Evolutionary conservation across 352 stramenopile species (phyloP).

Genomic region (Pythium angustatum): DNA sequence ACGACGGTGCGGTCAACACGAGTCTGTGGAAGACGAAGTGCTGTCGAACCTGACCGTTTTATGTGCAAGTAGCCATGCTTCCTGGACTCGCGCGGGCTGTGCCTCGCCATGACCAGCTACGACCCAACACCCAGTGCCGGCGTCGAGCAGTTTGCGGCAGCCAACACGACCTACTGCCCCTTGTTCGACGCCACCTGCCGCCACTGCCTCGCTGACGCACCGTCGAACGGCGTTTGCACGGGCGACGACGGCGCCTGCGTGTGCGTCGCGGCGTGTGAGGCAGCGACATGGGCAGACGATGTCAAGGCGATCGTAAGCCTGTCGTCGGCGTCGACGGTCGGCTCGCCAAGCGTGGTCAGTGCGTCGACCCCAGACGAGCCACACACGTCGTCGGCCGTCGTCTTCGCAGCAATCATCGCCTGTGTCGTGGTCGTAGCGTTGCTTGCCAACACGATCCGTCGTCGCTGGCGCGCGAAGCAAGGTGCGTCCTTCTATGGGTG

Average conservation of each 20-base stretch:
- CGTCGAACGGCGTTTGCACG: slow-evolving; percentile 31
- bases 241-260: slow-evolving; percentile 39
- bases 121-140: background rate
- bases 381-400: background rate
- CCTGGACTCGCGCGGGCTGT: slow-evolving; percentile 10
- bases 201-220: slow-evolving; percentile 29
- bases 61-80: slow-evolving; percentile 11
- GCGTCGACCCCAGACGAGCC: background rate
- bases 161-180: slow-evolving; percentile 55
- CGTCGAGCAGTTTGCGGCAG: slow-evolving; percentile 45
- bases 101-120: slow-evolving; percentile 15
- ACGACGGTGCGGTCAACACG: background rate
- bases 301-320: slow-evolving; percentile 27
- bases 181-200: slow-evolving; percentile 36
- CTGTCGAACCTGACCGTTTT: background rate
- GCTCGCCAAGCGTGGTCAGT: background rate
- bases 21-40: background rate
- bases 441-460: background rate
- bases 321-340: background rate
- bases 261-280: slow-evolving; percentile 50
- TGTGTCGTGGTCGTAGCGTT: background rate
- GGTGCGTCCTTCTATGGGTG: too few species aligned
- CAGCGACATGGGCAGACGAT: slow-evolving; percentile 34
- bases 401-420: background rate
- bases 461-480: background rate